Evolutionary conservation across 345 rosid genomes (phyloP).

Genomic region (Hypericum perforatum): DNA sequence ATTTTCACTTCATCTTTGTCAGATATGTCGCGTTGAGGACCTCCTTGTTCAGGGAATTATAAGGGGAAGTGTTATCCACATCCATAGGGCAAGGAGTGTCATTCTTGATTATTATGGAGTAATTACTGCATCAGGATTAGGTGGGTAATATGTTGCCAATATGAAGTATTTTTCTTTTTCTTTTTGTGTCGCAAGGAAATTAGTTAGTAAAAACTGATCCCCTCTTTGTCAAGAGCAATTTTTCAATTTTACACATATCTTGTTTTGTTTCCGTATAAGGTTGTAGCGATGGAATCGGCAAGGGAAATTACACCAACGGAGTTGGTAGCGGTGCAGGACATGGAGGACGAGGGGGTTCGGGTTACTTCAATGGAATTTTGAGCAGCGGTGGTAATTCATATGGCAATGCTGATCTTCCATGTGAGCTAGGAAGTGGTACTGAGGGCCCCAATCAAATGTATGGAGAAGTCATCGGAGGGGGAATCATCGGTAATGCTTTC

Average conservation of each 20-base stretch:
- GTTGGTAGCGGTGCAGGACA: constrained; percentile 99
- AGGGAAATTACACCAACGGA: constrained; percentile 73
- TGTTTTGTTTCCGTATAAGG: constrained; percentile 35
- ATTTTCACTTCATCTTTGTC: constrained; percentile 8
- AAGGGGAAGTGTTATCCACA: constrained; percentile 86
- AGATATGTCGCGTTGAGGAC: constrained; percentile 97
- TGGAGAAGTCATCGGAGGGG: constrained; percentile 73
- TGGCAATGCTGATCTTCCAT: constrained; percentile 85
- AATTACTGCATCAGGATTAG: constrained; percentile 80
- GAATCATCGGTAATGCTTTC: constrained; percentile 69
- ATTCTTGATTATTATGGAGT: constrained; percentile 55
- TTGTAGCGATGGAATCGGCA: constrained; percentile 82
- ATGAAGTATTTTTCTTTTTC: constrained; percentile 7
- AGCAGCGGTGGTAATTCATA: constrained; percentile 72
- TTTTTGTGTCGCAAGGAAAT: constrained; percentile 12
- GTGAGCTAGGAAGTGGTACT: constrained; percentile 95
- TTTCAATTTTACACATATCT: constrained; percentile 14
- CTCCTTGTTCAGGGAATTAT: constrained; percentile 76
- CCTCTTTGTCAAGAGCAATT: constrained; percentile 1
- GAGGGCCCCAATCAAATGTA: constrained; percentile 61
- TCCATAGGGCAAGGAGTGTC: constrained; percentile 83
- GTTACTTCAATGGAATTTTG: constrained; percentile 70
- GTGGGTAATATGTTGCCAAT: constrained; percentile 27
- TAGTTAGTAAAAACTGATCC: constrained; percentile 11
- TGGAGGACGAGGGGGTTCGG: constrained; percentile 93